phyloP scores from a whole-genome alignment of 768 basidiomycete genomes.

The Amanita rimosa region DNA sequence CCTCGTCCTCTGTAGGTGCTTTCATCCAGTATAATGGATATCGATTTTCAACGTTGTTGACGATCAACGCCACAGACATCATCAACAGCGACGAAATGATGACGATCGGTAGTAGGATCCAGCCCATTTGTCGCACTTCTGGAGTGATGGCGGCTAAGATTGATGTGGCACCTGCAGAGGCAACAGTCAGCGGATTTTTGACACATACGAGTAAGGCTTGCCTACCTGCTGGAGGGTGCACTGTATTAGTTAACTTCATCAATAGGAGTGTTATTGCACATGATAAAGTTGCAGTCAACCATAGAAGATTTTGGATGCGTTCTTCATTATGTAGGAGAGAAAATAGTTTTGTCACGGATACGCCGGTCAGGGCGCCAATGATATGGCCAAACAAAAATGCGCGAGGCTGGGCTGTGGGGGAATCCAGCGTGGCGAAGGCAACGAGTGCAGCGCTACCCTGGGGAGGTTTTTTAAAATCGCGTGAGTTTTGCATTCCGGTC shows the following conservation, averaged over 20 bases:
- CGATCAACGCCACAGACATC: conserved; percentile 31
- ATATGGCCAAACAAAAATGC: conserved; percentile 40
- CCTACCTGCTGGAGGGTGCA: conserved; percentile 43
- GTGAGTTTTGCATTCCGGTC: neutral
- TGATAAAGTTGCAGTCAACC: conserved; percentile 37
- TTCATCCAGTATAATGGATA: conserved; percentile 39
- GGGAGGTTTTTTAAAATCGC: neutral
- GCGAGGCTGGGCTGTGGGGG: conserved; percentile 42
- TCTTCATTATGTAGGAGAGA: conserved; percentile 26
- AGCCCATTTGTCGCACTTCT: conserved; percentile 31
- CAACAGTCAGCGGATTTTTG: neutral
- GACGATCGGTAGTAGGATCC: conserved; percentile 43
- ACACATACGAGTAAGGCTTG: conserved; percentile 1
- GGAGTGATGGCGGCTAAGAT: conserved; percentile 33
- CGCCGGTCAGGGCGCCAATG: conserved; percentile 35
- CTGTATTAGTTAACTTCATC: conserved; percentile 42
- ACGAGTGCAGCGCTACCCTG: conserved; percentile 46
- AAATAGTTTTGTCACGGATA: conserved; percentile 42
- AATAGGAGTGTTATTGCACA: conserved; percentile 29
- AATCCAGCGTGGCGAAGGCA: conserved; percentile 36
- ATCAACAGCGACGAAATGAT: conserved; percentile 34
- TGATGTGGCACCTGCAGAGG: conserved; percentile 36
- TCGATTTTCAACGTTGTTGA: conserved; percentile 40
- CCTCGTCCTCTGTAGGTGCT: conserved; percentile 5
- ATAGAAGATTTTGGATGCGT: conserved; percentile 30